A percentile compares a stretch with the other conserved stretches of the same genome.
phyloP scores from a whole-genome alignment of 2,329 filamentous ascomycete species.

The Elsinoe fawcettii region DNA sequence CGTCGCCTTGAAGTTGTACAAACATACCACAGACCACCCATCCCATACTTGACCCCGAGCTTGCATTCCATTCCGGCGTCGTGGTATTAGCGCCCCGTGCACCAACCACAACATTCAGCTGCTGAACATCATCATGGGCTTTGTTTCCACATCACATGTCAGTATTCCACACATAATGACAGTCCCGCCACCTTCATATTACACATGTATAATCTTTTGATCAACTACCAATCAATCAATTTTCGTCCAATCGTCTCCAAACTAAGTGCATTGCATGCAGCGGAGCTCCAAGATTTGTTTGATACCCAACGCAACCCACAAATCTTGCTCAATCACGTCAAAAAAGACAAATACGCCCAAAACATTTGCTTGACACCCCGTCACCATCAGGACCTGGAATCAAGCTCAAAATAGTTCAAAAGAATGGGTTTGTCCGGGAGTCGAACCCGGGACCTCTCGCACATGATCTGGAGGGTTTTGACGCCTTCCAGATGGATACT shows the following conservation, averaged over 20 bases:
- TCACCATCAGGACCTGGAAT: not conserved
- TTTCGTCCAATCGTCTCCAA: not conserved
- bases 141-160: not conserved
- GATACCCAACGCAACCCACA: not conserved
- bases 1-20: too few species aligned
- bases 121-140: not conserved
- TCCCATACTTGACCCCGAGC: not conserved
- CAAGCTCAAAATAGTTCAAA: not conserved
- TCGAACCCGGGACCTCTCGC: conserved; percentile 34
- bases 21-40: too few species aligned
- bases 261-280: not conserved
- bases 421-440: conserved; percentile 25
- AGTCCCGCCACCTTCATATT: not conserved
- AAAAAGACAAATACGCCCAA: not conserved
- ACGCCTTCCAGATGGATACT: conserved; percentile 29
- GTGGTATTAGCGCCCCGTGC: not conserved
- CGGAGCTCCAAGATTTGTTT: not conserved
- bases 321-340: not conserved
- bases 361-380: not conserved
- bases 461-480: conserved; percentile 18
- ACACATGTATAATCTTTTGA: not conserved
- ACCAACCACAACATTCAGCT: not conserved
- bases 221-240: not conserved
- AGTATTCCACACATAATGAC: not conserved
- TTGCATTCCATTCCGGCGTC: not conserved